Evolutionary conservation across 2,329 filamentous ascomycete genomes (phyloP), one percentile per base, ranked within the genome.

Genomic region (Aspergillus amoenus): DNA sequence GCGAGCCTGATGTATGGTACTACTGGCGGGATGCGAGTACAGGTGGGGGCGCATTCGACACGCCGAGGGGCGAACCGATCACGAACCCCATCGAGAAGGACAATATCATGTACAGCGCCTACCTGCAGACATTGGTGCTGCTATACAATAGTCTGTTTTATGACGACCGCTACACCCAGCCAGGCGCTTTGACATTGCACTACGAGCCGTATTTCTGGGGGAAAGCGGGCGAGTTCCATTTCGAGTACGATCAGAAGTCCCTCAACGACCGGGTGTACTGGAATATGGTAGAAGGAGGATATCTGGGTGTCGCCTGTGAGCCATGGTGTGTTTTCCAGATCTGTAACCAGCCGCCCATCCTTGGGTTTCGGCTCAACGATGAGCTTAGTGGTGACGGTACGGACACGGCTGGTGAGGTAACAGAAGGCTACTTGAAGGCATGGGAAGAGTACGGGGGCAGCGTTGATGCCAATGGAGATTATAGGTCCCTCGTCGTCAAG

Each of bases 51-150:
- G 7, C 22, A 5, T 8, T 55, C 34, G n/a, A 48, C 9, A 48
- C 52, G 2, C 52, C 52, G 3, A 3, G 21, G 21, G 3, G 21
- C 21, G 3, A 21, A 4, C 21, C 21, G 5, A 24, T 18, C 17
- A n/a, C 22, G 22, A n/a, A 55, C 30, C 52, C 52, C 3, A 34
- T 55, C 12, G 21, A 55, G 24, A 55, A 21, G 11, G 52, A 55
- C 22, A 55, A 55, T 21, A 55, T 55, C 27, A 55, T 55, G 52
- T 55, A 55, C 39, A 41, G 34, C 9, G 52, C 52, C 8, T 55
- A 55, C 2, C 5, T 55, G 2, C 52, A 55, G 24, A 39, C n/a
- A n/a, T 41, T 55, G 52, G 34, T 21, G 9, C n/a, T 22, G 12
- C 41, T 55, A 43, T 55, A 41, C 9, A 47, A 55, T n/a, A 55